Evolutionary conservation across 2,329 filamentous ascomycete species (phyloP), one percentile per base, ranked within the genome.

Genomic region (Pseudogymnoascus sp.): DNA sequence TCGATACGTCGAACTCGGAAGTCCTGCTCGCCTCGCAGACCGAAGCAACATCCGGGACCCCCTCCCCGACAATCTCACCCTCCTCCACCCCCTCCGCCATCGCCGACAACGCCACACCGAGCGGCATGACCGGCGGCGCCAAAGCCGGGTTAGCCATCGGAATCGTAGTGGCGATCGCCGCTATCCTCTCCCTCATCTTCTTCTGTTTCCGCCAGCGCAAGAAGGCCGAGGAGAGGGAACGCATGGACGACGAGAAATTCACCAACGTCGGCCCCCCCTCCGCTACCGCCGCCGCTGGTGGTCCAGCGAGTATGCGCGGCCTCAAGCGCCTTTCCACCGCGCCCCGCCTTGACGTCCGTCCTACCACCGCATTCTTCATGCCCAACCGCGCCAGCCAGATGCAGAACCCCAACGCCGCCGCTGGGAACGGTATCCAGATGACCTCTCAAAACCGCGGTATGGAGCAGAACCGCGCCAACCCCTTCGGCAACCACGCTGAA

Each of bases 141-240:
- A 65, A 85, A 80, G 92, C 91, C 47, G 94, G 94, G 65, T 83
- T 97, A 66, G 91, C 88, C 5, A 86, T 97, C 72, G 92, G 92
- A 70, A 84, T 95, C 59, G 76, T 97, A 33, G 79, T 88, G 5
- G 84, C 84, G 59, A 69, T 96, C 25, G 83, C 87, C 33, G 75
- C 87, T 2, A 73, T 94, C 25, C 84, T 85, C 31, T 78, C 86
- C n/a, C 73, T 89, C 21, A 79, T 89, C 18, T 88, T 91, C 72
- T 86, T 95, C 74, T 74, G 91, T 65, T 82, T 92, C 72, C 87
- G 83, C 69, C 80, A 77, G 69, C 84, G 85, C 71, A 90, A 88
- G 79, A 90, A 88, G 81, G 84, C 87, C 73, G 77, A 82, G 59
- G 77, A 82, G 68, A 73, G 75, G 11, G 76, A 80, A 64, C 75